phyloP scores from a whole-genome alignment of 768 basidiomycete species.

The Phaeotremella fagi region DNA sequence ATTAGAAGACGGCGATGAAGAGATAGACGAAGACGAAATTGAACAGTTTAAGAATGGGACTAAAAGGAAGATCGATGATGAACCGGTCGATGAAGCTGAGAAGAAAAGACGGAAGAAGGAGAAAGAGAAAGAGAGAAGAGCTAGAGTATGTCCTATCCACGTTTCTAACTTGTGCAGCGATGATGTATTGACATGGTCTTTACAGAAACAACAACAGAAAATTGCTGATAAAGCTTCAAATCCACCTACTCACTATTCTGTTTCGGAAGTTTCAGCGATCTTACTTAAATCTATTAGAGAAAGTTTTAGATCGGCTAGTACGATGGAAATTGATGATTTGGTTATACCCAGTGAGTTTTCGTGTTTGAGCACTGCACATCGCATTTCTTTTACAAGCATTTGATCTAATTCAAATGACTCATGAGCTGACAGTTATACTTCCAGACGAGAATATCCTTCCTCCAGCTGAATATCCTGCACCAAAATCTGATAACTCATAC shows the following conservation, averaged over 20 bases:
- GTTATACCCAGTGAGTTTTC: slow-evolving; percentile 64
- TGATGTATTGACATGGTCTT: slow-evolving; percentile 6
- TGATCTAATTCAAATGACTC: not conserved
- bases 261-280: slow-evolving; percentile 16
- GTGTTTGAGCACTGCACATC: not conserved
- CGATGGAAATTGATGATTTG: slow-evolving; percentile 73
- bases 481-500: slow-evolving; percentile 50
- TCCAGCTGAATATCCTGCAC: slow-evolving; percentile 52
- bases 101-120: slow-evolving; percentile 44
- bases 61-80: slow-evolving; percentile 27
- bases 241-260: slow-evolving; percentile 22
- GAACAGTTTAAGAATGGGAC: slow-evolving; percentile 3
- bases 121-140: slow-evolving; percentile 43
- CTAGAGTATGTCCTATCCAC: slow-evolving; percentile 30
- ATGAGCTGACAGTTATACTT: no score
- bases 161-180: not conserved
- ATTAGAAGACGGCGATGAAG: slow-evolving; percentile 9
- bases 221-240: not conserved
- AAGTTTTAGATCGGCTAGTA: slow-evolving; percentile 63
- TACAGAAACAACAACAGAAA: slow-evolving; percentile 3
- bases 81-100: slow-evolving; percentile 19
- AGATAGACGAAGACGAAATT: slow-evolving; percentile 2
- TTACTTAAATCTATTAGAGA: slow-evolving; percentile 49
- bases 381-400: not conserved
- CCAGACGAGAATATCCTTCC: slow-evolving; percentile 8